Evolutionary conservation across 139 green algal species (phyloP).

Genomic region (Cymbomonas tetramitiformis): DNA sequence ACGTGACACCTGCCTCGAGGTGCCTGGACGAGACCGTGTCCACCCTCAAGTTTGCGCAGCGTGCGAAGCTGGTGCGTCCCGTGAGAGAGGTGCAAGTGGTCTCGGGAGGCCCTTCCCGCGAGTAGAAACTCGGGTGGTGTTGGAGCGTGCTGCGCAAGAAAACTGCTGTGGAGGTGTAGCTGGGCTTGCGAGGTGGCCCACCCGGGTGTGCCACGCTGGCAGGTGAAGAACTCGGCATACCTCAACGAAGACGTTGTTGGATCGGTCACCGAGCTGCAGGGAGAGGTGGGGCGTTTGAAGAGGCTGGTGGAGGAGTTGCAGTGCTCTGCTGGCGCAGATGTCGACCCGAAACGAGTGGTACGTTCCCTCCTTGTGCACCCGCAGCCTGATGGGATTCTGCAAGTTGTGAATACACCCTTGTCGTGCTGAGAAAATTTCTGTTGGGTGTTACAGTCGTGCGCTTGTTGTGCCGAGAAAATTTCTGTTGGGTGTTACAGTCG

Average conservation of each 20-base stretch:
- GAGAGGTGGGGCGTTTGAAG: conserved; percentile 23
- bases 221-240: conserved; percentile 56
- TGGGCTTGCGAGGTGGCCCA: too few relatives aligned
- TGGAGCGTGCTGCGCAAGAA: neutral
- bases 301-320: conserved; percentile 18
- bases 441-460: too few relatives aligned
- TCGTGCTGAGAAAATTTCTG: too few relatives aligned
- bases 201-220: too few relatives aligned
- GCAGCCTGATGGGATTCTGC: too few relatives aligned
- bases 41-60: conserved; percentile 45
- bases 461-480: too few relatives aligned
- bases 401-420: too few relatives aligned
- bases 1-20: conserved; percentile 28
- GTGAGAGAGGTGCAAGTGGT: neutral
- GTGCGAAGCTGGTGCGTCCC: conserved; percentile 70
- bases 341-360: too few relatives aligned
- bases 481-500: too few relatives aligned
- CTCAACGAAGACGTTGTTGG: conserved; percentile 46
- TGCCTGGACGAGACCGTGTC: conserved; percentile 32
- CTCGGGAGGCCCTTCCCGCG: neutral
- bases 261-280: conserved; percentile 11
- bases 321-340: conserved; percentile 3
- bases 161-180: neutral
- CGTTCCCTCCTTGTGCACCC: too few relatives aligned
- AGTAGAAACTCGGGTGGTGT: neutral